A percentile compares a stretch with the other conserved stretches of the same genome.
phyloP scores from a whole-genome alignment of 2,329 filamentous ascomycete genomes.

The Fusarium tricinctum region DNA sequence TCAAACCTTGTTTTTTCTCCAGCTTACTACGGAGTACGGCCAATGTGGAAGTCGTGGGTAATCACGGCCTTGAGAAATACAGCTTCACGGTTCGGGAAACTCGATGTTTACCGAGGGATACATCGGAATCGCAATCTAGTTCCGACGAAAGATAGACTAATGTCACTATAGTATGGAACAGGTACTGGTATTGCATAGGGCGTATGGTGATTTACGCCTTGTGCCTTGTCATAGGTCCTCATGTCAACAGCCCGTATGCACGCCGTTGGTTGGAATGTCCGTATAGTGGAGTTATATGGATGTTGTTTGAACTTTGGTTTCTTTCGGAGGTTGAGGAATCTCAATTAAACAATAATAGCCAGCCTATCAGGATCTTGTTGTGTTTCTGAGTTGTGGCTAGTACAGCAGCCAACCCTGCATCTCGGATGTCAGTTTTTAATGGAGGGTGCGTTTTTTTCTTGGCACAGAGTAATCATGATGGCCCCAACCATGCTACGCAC shows the following conservation, averaged over 20 bases:
- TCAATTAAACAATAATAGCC: background rate
- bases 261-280: constrained; percentile 6
- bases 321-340: background rate
- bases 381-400: background rate
- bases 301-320: background rate
- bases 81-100: constrained; percentile 8
- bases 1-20: background rate
- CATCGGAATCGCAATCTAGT: constrained; percentile 1
- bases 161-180: background rate
- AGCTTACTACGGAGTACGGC: background rate
- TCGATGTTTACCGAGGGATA: background rate
- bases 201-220: background rate
- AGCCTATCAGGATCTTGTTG: constrained; percentile 3
- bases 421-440: constrained; percentile 13
- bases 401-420: constrained; percentile 9
- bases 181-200: background rate
- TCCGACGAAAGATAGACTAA: background rate
- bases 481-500: constrained; percentile 7
- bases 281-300: background rate
- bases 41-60: background rate
- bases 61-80: background rate
- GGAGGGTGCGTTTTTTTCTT: constrained; percentile 26
- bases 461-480: constrained; percentile 40
- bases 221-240: constrained; percentile 6
- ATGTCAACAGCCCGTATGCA: background rate